Percentiles rank a stretch among this genome's conserved stretches.
phyloP scores from a whole-genome alignment of 306 rosid species.

The Medicago ruthenica region DNA sequence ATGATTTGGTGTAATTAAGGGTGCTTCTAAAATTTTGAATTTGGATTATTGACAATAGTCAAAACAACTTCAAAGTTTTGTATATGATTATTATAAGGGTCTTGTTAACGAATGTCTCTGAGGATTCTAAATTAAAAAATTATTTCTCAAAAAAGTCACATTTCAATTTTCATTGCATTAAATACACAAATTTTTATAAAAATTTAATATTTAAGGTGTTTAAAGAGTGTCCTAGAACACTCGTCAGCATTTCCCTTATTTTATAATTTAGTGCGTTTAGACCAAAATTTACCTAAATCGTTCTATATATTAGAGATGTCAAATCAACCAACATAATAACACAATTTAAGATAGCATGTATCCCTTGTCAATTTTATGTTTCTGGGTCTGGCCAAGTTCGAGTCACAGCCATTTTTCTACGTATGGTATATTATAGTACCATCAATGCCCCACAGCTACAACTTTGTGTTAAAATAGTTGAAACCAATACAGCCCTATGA shows the following conservation, averaged over 20 bases:
- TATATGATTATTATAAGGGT: too few species aligned
- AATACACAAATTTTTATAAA: too few species aligned
- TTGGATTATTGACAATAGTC: too few species aligned
- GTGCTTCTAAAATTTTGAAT: too few species aligned
- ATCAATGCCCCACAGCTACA: constrained; percentile 1
- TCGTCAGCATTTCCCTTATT: too few species aligned
- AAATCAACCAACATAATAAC: not conserved
- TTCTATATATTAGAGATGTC: not conserved
- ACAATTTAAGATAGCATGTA: constrained; percentile 7
- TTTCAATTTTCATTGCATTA: too few species aligned
- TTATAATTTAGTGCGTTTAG: not conserved
- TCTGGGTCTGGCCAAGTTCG: constrained; percentile 24
- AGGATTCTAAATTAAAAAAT: too few species aligned
- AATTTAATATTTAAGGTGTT: too few species aligned
- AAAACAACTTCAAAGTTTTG: too few species aligned
- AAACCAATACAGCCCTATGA: not conserved
- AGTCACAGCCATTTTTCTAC: not conserved
- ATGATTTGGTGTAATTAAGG: too few species aligned
- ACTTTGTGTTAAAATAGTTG: not conserved
- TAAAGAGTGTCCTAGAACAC: too few species aligned
- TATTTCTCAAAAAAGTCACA: too few species aligned
- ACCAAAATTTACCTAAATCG: not conserved
- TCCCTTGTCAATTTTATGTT: not conserved
- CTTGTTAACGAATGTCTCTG: not conserved
- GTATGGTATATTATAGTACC: not conserved